A percentile compares a stretch with the other conserved stretches of the same genome.
Evolutionary conservation across 2,329 filamentous ascomycete species (phyloP).

Genomic region (Monilinia polystroma): DNA sequence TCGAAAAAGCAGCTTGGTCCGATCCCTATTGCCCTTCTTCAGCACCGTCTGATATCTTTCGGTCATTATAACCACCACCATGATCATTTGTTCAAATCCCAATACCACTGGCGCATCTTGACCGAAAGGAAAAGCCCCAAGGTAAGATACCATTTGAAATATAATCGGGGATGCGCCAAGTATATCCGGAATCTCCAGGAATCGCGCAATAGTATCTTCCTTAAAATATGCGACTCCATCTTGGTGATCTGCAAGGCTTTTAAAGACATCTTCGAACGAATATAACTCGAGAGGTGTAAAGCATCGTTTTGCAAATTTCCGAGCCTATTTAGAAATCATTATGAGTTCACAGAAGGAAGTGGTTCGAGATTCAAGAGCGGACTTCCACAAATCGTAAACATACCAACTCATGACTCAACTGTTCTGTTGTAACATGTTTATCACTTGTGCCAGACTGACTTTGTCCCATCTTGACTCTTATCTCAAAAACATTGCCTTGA

Average conservation of each 20-base stretch:
- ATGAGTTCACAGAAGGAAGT: neutral
- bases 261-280: conserved; percentile 72
- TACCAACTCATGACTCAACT: conserved; percentile 41
- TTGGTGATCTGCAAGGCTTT: conserved; percentile 63
- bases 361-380: conserved; percentile 11
- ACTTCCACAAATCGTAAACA: conserved; percentile 19
- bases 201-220: conserved; percentile 67
- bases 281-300: conserved; percentile 71
- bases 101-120: conserved; percentile 68
- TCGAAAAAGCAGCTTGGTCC: conserved; percentile 65
- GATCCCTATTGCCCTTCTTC: conserved; percentile 55
- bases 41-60: conserved; percentile 66
- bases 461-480: conserved; percentile 38
- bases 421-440: conserved; percentile 35
- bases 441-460: conserved; percentile 37
- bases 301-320: conserved; percentile 66
- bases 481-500: conserved; percentile 4
- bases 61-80: conserved; percentile 71
- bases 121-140: conserved; percentile 72
- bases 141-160: conserved; percentile 69
- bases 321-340: conserved; percentile 46
- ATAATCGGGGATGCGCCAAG: conserved; percentile 65
- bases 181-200: conserved; percentile 71
- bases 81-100: conserved; percentile 67
- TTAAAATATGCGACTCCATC: conserved; percentile 64